These are phyloP conservation scores for Malus hybrid DNA, from an alignment of 331 rosid genomes.

Conservation along the genomic window DNA sequence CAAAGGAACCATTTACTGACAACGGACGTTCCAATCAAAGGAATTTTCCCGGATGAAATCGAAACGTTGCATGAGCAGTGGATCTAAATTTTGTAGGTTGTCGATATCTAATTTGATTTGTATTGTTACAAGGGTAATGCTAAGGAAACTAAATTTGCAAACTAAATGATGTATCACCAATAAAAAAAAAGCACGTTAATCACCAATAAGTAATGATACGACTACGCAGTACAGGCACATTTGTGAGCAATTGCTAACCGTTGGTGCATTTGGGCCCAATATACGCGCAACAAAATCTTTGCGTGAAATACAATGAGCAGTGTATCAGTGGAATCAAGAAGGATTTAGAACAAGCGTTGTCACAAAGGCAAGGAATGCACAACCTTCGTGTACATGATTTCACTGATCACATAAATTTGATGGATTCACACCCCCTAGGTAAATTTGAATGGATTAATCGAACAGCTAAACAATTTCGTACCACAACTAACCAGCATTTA, in stretches of 20 bases:
- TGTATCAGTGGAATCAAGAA: not conserved
- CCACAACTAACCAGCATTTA: not conserved
- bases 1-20: too few species aligned
- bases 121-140: too few species aligned
- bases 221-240: not conserved
- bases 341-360: not conserved
- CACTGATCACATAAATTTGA: not conserved
- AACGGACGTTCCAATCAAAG: too few species aligned
- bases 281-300: not conserved
- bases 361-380: not conserved
- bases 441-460: not conserved
- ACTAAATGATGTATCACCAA: too few species aligned
- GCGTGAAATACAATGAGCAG: not conserved
- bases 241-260: not conserved
- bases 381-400: not conserved
- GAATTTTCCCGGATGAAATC: too few species aligned
- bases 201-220: not conserved
- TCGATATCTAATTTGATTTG: not conserved
- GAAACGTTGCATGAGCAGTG: not conserved
- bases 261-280: not conserved
- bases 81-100: not conserved
- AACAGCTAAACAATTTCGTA: not conserved
- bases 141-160: too few species aligned
- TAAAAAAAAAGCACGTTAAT: too few species aligned
- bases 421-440: too few species aligned